These are phyloP conservation scores for Solanum hybrid DNA, from an alignment of 305 asterid genomes.

Conservation along the genomic window DNA sequence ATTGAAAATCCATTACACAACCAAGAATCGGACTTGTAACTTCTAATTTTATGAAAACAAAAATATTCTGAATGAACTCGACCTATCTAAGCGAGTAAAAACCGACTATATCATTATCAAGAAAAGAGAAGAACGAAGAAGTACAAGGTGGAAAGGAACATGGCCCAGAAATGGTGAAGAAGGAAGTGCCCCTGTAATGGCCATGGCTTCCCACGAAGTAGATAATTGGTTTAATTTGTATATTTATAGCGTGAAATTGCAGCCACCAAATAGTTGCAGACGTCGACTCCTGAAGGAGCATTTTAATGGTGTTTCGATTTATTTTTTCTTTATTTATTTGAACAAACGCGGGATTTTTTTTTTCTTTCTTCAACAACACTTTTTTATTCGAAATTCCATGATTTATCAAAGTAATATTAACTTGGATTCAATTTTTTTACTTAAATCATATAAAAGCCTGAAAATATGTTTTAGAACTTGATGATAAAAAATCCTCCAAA, in stretches of 20 bases:
- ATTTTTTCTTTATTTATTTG: neutral
- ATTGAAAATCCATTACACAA: neutral
- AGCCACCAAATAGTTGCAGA: neutral
- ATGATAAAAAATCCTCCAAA: neutral
- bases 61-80: neutral
- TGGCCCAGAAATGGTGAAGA: conserved; percentile 50
- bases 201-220: neutral
- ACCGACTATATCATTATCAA: neutral
- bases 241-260: neutral
- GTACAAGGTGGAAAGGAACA: conserved; percentile 28
- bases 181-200: conserved; percentile 34
- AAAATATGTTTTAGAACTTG: neutral
- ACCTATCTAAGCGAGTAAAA: neutral
- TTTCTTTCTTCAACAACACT: neutral
- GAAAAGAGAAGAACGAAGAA: conserved; percentile 15
- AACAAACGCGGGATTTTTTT: neutral
- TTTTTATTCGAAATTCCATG: neutral
- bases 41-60: neutral
- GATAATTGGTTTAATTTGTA: neutral
- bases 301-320: neutral
- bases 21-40: neutral
- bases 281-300: neutral
- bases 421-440: neutral
- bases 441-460: neutral
- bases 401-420: neutral